phyloP scores from a whole-genome alignment of 768 basidiomycete species.

The Lactarius akahatsu region DNA sequence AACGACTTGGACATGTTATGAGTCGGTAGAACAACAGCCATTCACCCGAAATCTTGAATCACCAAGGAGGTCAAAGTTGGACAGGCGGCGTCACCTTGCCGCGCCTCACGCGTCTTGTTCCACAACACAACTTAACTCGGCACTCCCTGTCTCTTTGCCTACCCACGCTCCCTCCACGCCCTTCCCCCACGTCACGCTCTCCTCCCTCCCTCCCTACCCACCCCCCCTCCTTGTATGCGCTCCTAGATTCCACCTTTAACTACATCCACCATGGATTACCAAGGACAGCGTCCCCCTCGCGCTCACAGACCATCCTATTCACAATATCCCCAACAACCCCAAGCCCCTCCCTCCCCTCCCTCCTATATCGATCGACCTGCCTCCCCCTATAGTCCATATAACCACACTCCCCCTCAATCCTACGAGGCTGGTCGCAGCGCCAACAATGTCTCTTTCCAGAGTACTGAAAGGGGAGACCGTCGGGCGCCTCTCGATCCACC shows the following conservation, averaged over 20 bases:
- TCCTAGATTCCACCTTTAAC: constrained; percentile 5
- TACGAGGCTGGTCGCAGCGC: constrained; percentile 17
- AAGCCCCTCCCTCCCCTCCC: constrained; percentile 31
- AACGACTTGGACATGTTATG: neutral
- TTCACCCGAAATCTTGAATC: neutral
- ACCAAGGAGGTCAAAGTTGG: neutral
- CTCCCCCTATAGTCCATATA: constrained; percentile 30
- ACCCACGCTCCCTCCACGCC: constrained; percentile 28
- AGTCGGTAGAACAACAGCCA: neutral
- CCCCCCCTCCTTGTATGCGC: constrained; percentile 19
- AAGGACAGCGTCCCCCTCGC: constrained; percentile 41
- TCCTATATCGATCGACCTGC: constrained; percentile 30
- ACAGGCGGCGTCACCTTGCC: neutral
- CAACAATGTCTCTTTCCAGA: constrained; percentile 66
- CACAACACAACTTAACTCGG: constrained; percentile 8
- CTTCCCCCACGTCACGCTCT: constrained; percentile 38
- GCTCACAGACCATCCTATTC: constrained; percentile 35
- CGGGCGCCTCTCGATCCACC: constrained; percentile 54
- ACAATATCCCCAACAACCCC: constrained; percentile 31
- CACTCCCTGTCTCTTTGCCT: constrained; percentile 13
- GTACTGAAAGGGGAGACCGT: constrained; percentile 68
- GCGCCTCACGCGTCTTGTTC: neutral
- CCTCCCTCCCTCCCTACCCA: constrained; percentile 36
- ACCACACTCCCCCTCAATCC: constrained; percentile 26
- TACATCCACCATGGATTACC: constrained; percentile 35